Percentiles rank a stretch among this genome's conserved stretches.
Evolutionary conservation across 1,284 basidiomycete genomes (phyloP).

Genomic region (Prillingera fragicola): DNA sequence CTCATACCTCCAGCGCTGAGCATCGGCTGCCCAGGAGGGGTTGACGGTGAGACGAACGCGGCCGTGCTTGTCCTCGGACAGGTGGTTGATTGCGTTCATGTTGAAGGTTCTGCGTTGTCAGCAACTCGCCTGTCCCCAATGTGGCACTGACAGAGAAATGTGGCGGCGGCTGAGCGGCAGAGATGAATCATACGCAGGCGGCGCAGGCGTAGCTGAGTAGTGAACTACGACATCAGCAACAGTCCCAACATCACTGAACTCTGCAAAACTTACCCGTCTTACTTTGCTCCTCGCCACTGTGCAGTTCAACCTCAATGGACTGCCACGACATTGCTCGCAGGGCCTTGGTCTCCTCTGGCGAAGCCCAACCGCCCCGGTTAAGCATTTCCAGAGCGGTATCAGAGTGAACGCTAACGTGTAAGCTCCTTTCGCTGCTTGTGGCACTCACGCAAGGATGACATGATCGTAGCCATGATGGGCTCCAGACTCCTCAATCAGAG

Average conservation of each 20-base stretch:
- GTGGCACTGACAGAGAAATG: conserved; percentile 59
- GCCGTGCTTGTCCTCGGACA: conserved; percentile 58
- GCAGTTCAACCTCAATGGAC: conserved; percentile 64
- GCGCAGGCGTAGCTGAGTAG: conserved; percentile 4
- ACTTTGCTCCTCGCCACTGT: conserved; percentile 44
- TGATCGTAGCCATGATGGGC: conserved; percentile 57
- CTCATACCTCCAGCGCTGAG: conserved; percentile 8
- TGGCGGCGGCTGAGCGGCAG: conserved; percentile 4
- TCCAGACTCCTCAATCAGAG: conserved; percentile 34
- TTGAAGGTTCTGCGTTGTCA: conserved; percentile 52
- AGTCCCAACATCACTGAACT: background rate
- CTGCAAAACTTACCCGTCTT: no score
- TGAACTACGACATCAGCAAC: background rate
- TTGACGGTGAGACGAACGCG: conserved; percentile 73
- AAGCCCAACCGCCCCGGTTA: conserved; percentile 53
- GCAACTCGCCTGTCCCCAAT: conserved; percentile 47
- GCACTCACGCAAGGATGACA: conserved; percentile 63
- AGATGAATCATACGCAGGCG: conserved; percentile 10
- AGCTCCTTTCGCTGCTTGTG: background rate
- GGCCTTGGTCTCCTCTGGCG: conserved; percentile 56
- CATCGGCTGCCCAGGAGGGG: conserved; percentile 39
- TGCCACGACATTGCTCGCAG: conserved; percentile 63
- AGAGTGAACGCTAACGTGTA: conserved; percentile 53
- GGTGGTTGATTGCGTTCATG: conserved; percentile 74
- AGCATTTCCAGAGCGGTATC: conserved; percentile 62